Conservation (phyloP, 306 rosid genomes). For the Phaseolus lunatus region DNA sequence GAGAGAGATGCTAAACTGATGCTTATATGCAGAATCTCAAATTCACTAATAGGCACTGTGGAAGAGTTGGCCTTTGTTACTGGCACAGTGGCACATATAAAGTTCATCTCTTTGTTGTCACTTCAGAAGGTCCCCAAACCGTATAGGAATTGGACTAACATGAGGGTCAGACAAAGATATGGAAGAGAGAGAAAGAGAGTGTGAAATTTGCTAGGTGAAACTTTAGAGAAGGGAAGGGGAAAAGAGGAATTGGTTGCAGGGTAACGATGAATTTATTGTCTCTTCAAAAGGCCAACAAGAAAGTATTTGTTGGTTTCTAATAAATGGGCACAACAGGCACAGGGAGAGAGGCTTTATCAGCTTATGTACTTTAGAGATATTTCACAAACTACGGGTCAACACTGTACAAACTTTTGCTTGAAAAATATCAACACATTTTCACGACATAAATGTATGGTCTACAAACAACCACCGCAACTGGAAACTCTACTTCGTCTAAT, state of each 20-base stretch:
- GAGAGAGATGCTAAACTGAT: neutral
- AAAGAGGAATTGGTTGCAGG: constrained; percentile 18
- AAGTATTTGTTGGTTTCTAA: constrained; percentile 70
- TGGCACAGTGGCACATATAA: constrained; percentile 34
- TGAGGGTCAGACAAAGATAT: constrained; percentile 35
- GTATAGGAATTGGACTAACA: constrained; percentile 33
- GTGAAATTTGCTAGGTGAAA: constrained; percentile 35
- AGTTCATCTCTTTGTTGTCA: constrained; percentile 46
- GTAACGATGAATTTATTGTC: constrained; percentile 43
- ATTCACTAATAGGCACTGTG: neutral
- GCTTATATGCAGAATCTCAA: constrained; percentile 2
- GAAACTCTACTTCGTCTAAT: constrained; percentile 12
- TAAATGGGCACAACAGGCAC: constrained; percentile 69
- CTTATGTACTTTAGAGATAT: constrained; percentile 60
- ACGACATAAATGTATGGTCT: constrained; percentile 61
- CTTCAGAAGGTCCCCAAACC: constrained; percentile 49
- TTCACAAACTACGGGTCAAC: constrained; percentile 55
- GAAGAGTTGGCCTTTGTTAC: constrained; percentile 41
- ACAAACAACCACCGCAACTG: constrained; percentile 50
- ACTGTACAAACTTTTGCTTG: constrained; percentile 44
- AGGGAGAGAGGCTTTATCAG: constrained; percentile 54
- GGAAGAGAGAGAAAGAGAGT: constrained; percentile 4
- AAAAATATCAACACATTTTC: constrained; percentile 30
- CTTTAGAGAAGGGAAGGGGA: constrained; percentile 8
- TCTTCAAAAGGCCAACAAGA: constrained; percentile 46